These are phyloP conservation scores for Durio zibethinus DNA, from an alignment of 345 rosid genomes.

Conservation along the genomic window DNA sequence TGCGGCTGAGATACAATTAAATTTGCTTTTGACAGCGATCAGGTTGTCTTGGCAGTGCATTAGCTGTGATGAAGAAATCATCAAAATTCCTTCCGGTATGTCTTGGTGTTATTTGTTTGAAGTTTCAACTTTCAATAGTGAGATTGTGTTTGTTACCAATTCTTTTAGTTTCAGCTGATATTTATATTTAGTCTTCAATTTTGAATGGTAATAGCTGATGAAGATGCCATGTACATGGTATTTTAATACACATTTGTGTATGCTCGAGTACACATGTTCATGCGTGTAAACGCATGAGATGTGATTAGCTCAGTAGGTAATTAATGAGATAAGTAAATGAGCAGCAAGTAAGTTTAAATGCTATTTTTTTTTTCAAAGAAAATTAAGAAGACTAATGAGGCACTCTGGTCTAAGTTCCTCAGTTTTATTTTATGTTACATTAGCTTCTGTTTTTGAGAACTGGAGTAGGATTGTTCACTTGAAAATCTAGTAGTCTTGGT, in stretches of 20 bases:
- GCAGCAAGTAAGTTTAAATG: slow-evolving; percentile 1
- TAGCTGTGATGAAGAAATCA: slow-evolving; percentile 96
- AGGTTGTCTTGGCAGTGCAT: slow-evolving; percentile 89
- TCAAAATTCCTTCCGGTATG: slow-evolving; percentile 88
- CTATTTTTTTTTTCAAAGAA: neutral
- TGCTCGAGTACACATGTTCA: neutral
- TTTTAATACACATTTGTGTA: neutral
- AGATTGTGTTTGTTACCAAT: neutral
- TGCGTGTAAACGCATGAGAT: neutral
- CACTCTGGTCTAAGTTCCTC: neutral
- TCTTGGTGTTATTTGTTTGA: slow-evolving; percentile 14
- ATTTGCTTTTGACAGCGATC: slow-evolving; percentile 56
- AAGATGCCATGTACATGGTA: neutral
- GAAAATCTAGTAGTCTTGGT: slow-evolving; percentile 1
- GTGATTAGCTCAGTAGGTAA: neutral
- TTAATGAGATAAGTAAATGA: neutral
- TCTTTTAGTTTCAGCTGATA: neutral
- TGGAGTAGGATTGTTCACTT: neutral
- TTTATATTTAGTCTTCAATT: neutral
- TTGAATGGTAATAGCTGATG: neutral
- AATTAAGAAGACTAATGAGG: neutral
- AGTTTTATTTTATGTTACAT: too few relatives aligned
- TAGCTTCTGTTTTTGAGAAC: neutral
- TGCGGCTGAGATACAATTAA: slow-evolving; percentile 21
- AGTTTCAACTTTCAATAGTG: neutral